phyloP scores from a whole-genome alignment of 345 rosid species.

The Anastatica hierochuntica region DNA sequence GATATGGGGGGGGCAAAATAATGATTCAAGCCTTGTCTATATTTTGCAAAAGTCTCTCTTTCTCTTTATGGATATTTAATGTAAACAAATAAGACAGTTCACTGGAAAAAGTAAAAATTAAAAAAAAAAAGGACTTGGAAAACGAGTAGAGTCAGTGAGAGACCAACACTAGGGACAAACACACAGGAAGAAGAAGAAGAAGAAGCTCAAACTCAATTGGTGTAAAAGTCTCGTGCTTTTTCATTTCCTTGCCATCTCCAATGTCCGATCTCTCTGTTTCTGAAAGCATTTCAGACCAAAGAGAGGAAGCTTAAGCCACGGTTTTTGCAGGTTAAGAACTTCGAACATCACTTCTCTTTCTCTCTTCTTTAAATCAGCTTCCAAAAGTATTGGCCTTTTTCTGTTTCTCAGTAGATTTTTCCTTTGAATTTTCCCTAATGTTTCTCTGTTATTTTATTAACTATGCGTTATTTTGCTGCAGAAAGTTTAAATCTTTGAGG shows the following conservation, averaged over 20 bases:
- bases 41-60: background rate
- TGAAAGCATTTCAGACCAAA: background rate
- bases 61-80: conserved; percentile 19
- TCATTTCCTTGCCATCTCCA: background rate
- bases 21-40: too few relatives aligned
- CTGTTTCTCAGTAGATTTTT: too few relatives aligned
- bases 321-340: too few relatives aligned
- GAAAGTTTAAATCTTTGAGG: background rate
- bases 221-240: background rate
- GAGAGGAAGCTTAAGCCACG: too few relatives aligned
- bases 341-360: too few relatives aligned
- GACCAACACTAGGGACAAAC: conserved; percentile 23
- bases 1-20: too few relatives aligned
- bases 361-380: too few relatives aligned
- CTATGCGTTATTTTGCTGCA: background rate
- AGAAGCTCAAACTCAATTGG: conserved; percentile 9
- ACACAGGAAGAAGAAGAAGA: conserved; percentile 14
- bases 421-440: too few relatives aligned
- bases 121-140: conserved; percentile 19
- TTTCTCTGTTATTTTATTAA: too few relatives aligned
- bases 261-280: background rate
- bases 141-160: conserved; percentile 27
- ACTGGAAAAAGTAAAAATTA: conserved; percentile 3
- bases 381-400: too few relatives aligned
- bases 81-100: conserved; percentile 24